phyloP scores from a whole-genome alignment of 805 yeast species.

The Danielia reshetovae region DNA sequence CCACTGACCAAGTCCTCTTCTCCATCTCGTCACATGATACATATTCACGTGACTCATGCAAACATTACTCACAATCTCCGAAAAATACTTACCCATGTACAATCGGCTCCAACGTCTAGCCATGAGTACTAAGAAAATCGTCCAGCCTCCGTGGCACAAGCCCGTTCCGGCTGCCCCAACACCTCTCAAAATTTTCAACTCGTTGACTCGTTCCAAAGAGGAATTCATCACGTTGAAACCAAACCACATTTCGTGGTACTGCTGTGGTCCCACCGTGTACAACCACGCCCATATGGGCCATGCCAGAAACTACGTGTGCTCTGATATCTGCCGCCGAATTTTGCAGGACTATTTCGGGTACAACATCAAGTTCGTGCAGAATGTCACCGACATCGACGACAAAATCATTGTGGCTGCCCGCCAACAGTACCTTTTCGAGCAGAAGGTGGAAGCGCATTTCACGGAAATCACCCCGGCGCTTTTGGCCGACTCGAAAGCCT shows the following conservation, averaged over 20 bases:
- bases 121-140: slow-evolving; percentile 27
- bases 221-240: slow-evolving; percentile 68
- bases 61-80: not conserved
- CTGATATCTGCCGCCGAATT: slow-evolving; percentile 88
- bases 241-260: slow-evolving; percentile 83
- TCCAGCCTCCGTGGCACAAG: slow-evolving; percentile 37
- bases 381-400: slow-evolving; percentile 98
- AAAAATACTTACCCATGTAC: slow-evolving; percentile 2
- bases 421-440: slow-evolving; percentile 74
- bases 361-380: slow-evolving; percentile 83
- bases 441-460: slow-evolving; percentile 38
- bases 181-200: slow-evolving; percentile 66
- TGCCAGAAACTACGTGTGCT: slow-evolving; percentile 93
- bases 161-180: slow-evolving; percentile 17
- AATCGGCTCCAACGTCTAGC: slow-evolving; percentile 8
- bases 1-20: no score
- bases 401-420: slow-evolving; percentile 94
- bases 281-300: slow-evolving; percentile 98
- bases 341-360: slow-evolving; percentile 90
- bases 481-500: slow-evolving; percentile 33
- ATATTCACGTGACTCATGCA: not conserved
- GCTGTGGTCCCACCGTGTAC: slow-evolving; percentile 98
- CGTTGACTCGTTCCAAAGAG: slow-evolving; percentile 77
- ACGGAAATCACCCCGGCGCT: slow-evolving; percentile 32
- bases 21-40: not conserved